A percentile compares a stretch with the other conserved stretches of the same genome.
phyloP scores from a whole-genome alignment of 1,284 basidiomycete species.

The Ganoderma meredithae region DNA sequence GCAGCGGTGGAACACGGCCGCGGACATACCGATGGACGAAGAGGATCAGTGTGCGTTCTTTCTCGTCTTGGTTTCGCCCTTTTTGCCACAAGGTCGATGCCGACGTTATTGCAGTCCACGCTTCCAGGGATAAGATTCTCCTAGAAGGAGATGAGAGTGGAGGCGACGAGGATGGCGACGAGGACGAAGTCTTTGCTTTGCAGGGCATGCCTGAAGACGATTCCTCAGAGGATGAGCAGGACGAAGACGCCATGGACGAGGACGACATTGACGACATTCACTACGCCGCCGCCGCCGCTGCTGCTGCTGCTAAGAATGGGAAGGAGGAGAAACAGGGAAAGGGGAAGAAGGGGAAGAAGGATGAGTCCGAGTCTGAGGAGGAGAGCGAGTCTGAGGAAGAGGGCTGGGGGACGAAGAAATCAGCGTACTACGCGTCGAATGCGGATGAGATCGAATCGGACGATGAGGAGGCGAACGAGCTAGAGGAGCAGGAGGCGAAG shows the following conservation, averaged over 20 bases:
- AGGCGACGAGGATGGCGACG: slow-evolving; percentile 55
- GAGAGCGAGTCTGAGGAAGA: slow-evolving; percentile 58
- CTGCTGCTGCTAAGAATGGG: slow-evolving; percentile 41
- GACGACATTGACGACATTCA: slow-evolving; percentile 46
- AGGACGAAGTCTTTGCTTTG: slow-evolving; percentile 80
- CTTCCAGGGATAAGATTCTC: slow-evolving; percentile 79
- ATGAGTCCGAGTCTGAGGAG: slow-evolving; percentile 42
- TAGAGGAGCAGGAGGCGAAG: slow-evolving; percentile 89
- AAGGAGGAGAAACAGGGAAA: slow-evolving; percentile 49
- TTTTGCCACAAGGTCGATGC: neutral
- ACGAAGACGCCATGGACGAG: slow-evolving; percentile 51
- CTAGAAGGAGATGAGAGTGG: slow-evolving; percentile 63
- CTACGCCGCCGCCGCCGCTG: slow-evolving; percentile 24
- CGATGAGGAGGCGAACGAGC: slow-evolving; percentile 84
- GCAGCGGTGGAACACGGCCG: slow-evolving; percentile 67
- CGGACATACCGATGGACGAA: slow-evolving; percentile 77
- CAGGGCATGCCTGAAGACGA: slow-evolving; percentile 53
- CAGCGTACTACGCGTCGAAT: slow-evolving; percentile 88
- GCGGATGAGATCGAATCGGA: slow-evolving; percentile 82
- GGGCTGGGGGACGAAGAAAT: slow-evolving; percentile 81
- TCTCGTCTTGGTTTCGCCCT: slow-evolving; percentile 2
- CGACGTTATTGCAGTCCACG: slow-evolving; percentile 58
- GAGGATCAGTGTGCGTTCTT: slow-evolving; percentile 74
- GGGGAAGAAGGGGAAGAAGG: slow-evolving; percentile 44
- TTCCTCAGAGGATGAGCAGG: slow-evolving; percentile 55